Evolutionary conservation across 2,329 filamentous ascomycete genomes (phyloP), one percentile per base, ranked within the genome.

Genomic region (Pezicula rhizophila): DNA sequence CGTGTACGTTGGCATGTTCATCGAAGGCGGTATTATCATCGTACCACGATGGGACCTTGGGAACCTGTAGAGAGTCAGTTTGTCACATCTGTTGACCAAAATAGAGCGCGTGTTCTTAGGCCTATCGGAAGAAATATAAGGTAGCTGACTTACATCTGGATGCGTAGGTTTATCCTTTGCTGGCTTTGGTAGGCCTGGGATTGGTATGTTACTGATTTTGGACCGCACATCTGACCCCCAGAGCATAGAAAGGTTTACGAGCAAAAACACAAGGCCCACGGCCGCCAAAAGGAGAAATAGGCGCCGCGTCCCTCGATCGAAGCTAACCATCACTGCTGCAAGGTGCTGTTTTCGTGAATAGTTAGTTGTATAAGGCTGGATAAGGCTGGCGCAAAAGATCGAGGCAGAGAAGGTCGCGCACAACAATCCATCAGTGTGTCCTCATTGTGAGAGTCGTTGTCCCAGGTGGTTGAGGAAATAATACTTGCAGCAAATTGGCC

Each of bases 181-280:
- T 23, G 25, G 44, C 28, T 51, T 54, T 47, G 31, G 46, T 23
- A 44, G 45, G 20, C 48, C 54, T 45, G 58, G 57, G n/a, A 61
- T 42, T 15, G 51, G 50, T 40, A 57, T 59, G 20, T 59, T 51
- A 25, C 57, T 54, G 15, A 64, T 50, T 42, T 47, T 61, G 10
- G 58, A 52, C 37, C 43, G 51, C 31, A 61, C 46, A 57, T 64
- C 58, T 8, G 52, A 35, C 2, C 55, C 55, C 20, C 54, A 57
- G 6, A 65, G 52, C 39, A 59, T 46, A 11, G 49, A 52, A 38
- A 62, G 46, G 51, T 64, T 63, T 14, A 60, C 48, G 15, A 64
- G 31, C 15, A 65, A 50, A 25, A 64, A 46, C 25, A 59, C 33
- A 17, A 52, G 39, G 8, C 47, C 59, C 28, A 60, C 47, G 7